Evolutionary conservation across 2,329 filamentous ascomycete genomes (phyloP).

Genomic region (Orbilia ellipsospora): DNA sequence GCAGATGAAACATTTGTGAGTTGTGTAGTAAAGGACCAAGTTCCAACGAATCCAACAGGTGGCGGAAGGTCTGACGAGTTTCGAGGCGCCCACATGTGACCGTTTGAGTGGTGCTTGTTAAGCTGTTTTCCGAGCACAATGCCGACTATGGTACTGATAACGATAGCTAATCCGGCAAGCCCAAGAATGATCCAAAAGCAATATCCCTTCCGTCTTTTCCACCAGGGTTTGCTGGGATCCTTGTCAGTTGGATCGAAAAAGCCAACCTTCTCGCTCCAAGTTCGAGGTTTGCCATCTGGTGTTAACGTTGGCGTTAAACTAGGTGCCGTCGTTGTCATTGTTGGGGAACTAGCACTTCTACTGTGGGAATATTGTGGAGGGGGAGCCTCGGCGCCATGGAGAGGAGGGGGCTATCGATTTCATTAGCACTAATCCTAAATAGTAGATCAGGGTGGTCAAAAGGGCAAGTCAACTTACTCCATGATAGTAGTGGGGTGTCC

Average conservation of each 20-base stretch:
- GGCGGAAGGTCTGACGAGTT: conserved; percentile 49
- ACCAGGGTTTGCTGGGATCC: conserved; percentile 48
- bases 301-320: conserved; percentile 32
- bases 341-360: conserved; percentile 5
- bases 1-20: conserved; percentile 20
- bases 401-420: conserved; percentile 25
- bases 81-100: conserved; percentile 26
- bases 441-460: background rate
- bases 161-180: conserved; percentile 29
- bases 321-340: background rate
- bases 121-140: conserved; percentile 41
- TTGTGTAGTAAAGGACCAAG: conserved; percentile 39
- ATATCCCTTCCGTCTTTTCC: conserved; percentile 43
- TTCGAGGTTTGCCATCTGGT: conserved; percentile 23
- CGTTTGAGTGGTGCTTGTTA: conserved; percentile 9
- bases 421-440: too few species aligned
- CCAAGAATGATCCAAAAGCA: conserved; percentile 48
- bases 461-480: conserved; percentile 26
- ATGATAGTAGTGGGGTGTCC: conserved; percentile 35
- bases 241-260: conserved; percentile 47
- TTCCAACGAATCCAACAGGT: conserved; percentile 37
- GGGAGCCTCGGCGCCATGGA: conserved; percentile 28
- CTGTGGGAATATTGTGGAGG: conserved; percentile 29
- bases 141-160: conserved; percentile 33
- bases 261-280: conserved; percentile 47